phyloP scores from a whole-genome alignment of 1,284 basidiomycete species.

The Cryptococcus sp. region DNA sequence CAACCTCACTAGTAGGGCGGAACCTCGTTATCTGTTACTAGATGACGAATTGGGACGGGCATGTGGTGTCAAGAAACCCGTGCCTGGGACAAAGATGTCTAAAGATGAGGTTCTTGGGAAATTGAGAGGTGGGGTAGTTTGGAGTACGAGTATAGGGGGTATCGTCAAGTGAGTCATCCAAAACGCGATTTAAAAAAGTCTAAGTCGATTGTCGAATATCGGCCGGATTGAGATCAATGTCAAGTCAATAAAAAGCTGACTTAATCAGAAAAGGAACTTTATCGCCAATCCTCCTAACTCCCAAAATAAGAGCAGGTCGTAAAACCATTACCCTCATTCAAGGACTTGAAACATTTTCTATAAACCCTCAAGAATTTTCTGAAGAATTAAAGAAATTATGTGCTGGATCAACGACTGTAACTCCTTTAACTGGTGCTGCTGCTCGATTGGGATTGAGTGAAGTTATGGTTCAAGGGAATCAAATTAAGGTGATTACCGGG shows the following conservation, averaged over 20 bases:
- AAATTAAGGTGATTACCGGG: slow-evolving; percentile 62
- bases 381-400: slow-evolving; percentile 72
- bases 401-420: slow-evolving; percentile 56
- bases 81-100: slow-evolving; percentile 57
- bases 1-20: slow-evolving; percentile 61
- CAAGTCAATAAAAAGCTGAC: no score
- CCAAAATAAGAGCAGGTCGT: slow-evolving; percentile 69
- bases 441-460: slow-evolving; percentile 52
- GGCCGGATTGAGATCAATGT: background rate
- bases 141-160: slow-evolving; percentile 37
- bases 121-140: slow-evolving; percentile 27
- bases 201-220: background rate
- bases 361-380: slow-evolving; percentile 66
- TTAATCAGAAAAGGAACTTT: slow-evolving; percentile 70
- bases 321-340: slow-evolving; percentile 72
- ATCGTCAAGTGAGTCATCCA: slow-evolving; percentile 34
- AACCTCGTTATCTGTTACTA: slow-evolving; percentile 68
- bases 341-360: slow-evolving; percentile 69
- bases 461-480: slow-evolving; percentile 77
- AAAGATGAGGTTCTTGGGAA: slow-evolving; percentile 62
- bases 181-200: no score
- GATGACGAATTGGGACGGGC: slow-evolving; percentile 56
- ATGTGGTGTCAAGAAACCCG: slow-evolving; percentile 52
- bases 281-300: slow-evolving; percentile 62
- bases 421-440: slow-evolving; percentile 41